phyloP scores from a whole-genome alignment of 768 basidiomycete genomes.

The Hericium erinaceus region DNA sequence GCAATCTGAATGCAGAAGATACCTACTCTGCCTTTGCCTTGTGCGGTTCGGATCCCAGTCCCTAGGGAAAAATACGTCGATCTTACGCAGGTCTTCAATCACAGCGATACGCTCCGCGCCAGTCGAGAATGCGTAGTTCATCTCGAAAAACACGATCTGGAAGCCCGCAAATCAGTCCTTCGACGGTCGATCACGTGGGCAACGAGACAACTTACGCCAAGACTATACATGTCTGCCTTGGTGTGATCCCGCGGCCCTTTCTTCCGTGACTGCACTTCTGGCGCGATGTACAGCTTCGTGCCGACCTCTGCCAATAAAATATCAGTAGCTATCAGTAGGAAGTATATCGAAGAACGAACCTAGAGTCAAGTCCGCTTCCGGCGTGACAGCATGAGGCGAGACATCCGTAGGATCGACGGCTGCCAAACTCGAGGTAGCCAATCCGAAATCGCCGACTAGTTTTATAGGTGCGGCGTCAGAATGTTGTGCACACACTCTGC shows the following conservation, averaged over 20 bases:
- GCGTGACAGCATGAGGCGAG: slow-evolving; percentile 31
- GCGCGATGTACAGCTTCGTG: slow-evolving; percentile 87
- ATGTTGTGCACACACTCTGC: neutral
- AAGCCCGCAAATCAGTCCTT: neutral
- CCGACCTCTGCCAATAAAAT: slow-evolving; percentile 56
- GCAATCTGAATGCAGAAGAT: neutral
- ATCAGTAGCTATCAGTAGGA: neutral
- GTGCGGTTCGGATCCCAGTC: slow-evolving; percentile 57
- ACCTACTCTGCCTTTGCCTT: slow-evolving; percentile 63
- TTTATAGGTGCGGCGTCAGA: neutral
- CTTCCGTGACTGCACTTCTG: slow-evolving; percentile 67
- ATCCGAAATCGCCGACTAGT: slow-evolving; percentile 88
- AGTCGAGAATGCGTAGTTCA: slow-evolving; percentile 82
- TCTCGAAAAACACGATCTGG: slow-evolving; percentile 95
- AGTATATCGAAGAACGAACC: slow-evolving; percentile 29
- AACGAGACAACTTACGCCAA: slow-evolving; percentile 51
- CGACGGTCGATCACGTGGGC: neutral
- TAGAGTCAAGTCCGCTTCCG: slow-evolving; percentile 66
- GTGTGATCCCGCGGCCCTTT: slow-evolving; percentile 61
- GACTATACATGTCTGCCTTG: slow-evolving; percentile 92
- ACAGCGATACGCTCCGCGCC: slow-evolving; percentile 79
- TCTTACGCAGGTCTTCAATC: slow-evolving; percentile 68
- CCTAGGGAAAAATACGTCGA: slow-evolving; percentile 65
- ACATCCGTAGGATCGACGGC: slow-evolving; percentile 70
- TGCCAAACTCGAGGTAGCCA: slow-evolving; percentile 76